Percentiles rank a stretch among this genome's conserved stretches.
Evolutionary conservation across 257 asterid species (phyloP).

Genomic region (Marsdenia floribunda): DNA sequence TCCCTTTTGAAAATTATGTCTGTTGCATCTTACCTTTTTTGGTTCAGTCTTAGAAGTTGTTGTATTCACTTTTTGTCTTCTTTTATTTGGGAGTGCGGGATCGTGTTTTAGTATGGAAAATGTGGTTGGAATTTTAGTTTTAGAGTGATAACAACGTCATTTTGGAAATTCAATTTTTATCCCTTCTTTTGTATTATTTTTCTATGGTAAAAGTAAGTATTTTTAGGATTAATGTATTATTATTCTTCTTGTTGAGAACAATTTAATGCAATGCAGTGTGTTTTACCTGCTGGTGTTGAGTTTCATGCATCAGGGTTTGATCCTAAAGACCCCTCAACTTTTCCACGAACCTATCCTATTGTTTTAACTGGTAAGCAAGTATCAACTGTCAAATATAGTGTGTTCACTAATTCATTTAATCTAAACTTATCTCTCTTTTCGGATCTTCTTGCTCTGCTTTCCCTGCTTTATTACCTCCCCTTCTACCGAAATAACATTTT

Average conservation of each 20-base stretch:
- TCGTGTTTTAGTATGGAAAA: neutral
- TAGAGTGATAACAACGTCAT: neutral
- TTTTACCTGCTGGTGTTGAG: conserved; percentile 81
- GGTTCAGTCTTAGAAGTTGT: neutral
- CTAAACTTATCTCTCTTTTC: neutral
- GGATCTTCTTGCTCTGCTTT: neutral
- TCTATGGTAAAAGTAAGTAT: neutral
- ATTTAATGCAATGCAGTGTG: conserved; percentile 41
- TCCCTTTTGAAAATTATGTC: neutral
- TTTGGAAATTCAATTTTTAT: neutral
- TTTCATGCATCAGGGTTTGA: conserved; percentile 55
- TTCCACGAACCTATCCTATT: conserved; percentile 76
- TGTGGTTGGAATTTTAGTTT: neutral
- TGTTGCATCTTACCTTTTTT: neutral
- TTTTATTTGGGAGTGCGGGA: neutral
- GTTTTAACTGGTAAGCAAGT: conserved; percentile 47
- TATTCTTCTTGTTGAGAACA: neutral
- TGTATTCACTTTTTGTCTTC: neutral
- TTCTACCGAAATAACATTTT: neutral
- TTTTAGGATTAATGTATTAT: neutral
- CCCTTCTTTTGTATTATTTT: neutral
- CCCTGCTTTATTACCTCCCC: neutral
- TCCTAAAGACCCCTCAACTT: conserved; percentile 39
- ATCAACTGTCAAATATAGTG: neutral
- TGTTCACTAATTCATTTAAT: neutral